phyloP scores from a whole-genome alignment of 1,139 yeast genomes.

The Candida tetrigidarum region DNA sequence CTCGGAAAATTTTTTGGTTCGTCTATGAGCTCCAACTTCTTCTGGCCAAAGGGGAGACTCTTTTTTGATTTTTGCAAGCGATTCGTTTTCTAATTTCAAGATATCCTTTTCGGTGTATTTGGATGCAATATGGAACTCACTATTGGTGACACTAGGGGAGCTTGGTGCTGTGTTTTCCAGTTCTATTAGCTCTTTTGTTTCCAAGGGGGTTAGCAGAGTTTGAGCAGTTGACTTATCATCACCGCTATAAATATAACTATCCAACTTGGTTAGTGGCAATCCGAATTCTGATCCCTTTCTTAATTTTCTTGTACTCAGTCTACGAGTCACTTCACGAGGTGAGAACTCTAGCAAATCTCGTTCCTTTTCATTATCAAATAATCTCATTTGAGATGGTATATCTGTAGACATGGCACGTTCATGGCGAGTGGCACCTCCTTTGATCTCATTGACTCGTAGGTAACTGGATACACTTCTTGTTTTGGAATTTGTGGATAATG shows the following conservation, averaged over 20 bases:
- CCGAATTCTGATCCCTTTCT: slow-evolving; percentile 31
- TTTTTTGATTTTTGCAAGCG: slow-evolving; percentile 36
- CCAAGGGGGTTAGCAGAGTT: slow-evolving; percentile 1
- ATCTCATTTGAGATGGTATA: slow-evolving; percentile 61
- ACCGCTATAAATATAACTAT: slow-evolving; percentile 10
- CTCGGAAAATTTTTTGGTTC: slow-evolving; percentile 72
- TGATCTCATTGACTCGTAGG: slow-evolving; percentile 4
- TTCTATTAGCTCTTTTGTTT: slow-evolving; percentile 8
- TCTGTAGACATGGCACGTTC: slow-evolving; percentile 8
- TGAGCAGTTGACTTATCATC: background rate
- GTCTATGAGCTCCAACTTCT: slow-evolving; percentile 59
- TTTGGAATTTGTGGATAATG: slow-evolving; percentile 10
- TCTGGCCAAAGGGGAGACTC: slow-evolving; percentile 55
- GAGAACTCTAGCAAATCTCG: slow-evolving; percentile 38
- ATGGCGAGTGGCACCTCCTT: slow-evolving; percentile 17
- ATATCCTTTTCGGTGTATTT: slow-evolving; percentile 45
- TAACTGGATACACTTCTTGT: slow-evolving; percentile 7
- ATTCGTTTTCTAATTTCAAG: slow-evolving; percentile 46
- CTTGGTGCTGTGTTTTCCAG: slow-evolving; percentile 8
- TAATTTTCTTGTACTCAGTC: slow-evolving; percentile 42
- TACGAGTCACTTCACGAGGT: slow-evolving; percentile 37
- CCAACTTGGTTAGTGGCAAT: slow-evolving; percentile 20
- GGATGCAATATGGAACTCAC: slow-evolving; percentile 6
- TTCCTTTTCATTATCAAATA: slow-evolving; percentile 43
- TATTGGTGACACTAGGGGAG: slow-evolving; percentile 4